Evolutionary conservation across 1,284 basidiomycete species (phyloP), one percentile per base, ranked within the genome.

Genomic region (Rhodotorula sp.): DNA sequence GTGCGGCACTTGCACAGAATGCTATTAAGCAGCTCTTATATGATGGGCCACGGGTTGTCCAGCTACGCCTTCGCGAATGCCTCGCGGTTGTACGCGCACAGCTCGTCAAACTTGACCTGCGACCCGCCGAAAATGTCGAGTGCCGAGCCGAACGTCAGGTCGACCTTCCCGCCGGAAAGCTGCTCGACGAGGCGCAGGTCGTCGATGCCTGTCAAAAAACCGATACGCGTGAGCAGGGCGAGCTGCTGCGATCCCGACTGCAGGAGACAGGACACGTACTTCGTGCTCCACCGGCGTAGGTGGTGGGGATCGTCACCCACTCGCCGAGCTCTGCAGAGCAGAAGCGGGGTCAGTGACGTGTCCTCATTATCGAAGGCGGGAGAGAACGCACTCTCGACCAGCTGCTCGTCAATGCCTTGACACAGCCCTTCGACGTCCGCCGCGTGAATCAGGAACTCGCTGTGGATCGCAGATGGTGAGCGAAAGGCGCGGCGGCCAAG

Each of bases 371-470:
- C 5, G 23, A n/a, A 25, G 21, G 23, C n/a, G 25, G 27, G 25
- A 25, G 14, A 21, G 13, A 5, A 57, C 74, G 23, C 17, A 92
- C 95, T 89, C 74, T 83, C 77, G 10, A 99, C 96, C 12, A 99
- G 86, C 44, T 90, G 88, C 80, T 93, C 88, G 80, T 99, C 97
- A 71, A 99, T 95, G 1, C 97, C 97, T 83, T 94, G 89, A 82
- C 97, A 99, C 46, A 99, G 84, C 0, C 97, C 97, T 81, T 99
- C 97, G 7, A 99, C 94, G 78, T 99, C 97, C 8, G 97, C 97
- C 0, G 97, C 96, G 82, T 99, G 97, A 56, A 99, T 87, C 52
- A 99, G 83, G 77, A 99, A 93, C 81, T 99, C 97, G 78, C 93
- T 96, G 80, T 14, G 44, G 14, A 42, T 16, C 19, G 64, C 4